Base-by-base conservation (phyloP, 257 asterid species). In the Cynanchum wilfordii region DNA sequence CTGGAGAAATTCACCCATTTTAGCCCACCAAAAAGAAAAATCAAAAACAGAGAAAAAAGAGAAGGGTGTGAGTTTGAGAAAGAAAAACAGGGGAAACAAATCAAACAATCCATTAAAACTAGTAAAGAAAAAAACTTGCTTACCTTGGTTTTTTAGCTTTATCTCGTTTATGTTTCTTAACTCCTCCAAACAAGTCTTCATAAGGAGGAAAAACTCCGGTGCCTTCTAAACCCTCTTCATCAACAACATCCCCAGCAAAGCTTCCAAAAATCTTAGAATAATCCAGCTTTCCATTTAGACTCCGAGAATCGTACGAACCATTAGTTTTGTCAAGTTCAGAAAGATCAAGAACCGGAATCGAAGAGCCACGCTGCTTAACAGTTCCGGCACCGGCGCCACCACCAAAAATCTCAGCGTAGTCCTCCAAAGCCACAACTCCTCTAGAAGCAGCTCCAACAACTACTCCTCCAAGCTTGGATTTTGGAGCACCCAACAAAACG, bases 301-400 rank as follows among this genome's bases (percentile, higher is more conserved):
- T 77, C 81, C 83, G 82, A 4, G 17, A 44, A 68, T 80, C 92
- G 5, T 33, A 84, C 64, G 83, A 70, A 72, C 73, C 90, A 70
- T 59, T 67, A 3, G 50, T 69, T 55, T 80, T 87, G 17, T 87
- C 91, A 24, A 93, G 78, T 29, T 69, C 79, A 58, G 95, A 74
- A 60, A 89, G 89, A 78, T 93, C 98, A 73, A 93, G 89, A 75
- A 90, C 87, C 45, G 97, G 98, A 73, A 90, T 90, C 76, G 97
- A 87, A 15, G 89, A 77, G 36, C 74, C 79, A 15, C 89, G 82
- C 20, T 77, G 82, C 20, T 77, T 73, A 5, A 83, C 87, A 27
- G 36, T 49, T 25, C 85, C 67, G 71, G 66, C 78, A 27, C 85
- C 86, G 25, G 54, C 50, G 4, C 86, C 70, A 72, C 71, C 81